Base-by-base conservation (phyloP, 2,329 filamentous ascomycete species). In the Diaporthe australafricana region DNA sequence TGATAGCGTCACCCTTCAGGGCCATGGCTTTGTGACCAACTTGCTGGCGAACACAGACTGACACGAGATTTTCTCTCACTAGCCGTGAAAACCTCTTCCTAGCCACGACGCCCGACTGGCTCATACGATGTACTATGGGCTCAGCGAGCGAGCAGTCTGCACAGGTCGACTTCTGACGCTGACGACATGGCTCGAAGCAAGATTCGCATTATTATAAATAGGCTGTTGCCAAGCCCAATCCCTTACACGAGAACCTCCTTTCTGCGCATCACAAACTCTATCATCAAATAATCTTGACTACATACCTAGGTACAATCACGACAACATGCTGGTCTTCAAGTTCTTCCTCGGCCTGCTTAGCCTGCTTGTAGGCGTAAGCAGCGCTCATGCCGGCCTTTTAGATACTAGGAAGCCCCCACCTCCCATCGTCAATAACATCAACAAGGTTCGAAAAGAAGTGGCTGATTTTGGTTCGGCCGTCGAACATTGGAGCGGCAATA, bases 401-500 rank as follows among this genome's bases (percentile, higher is more conserved):
- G n/a, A 20, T 30, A 2, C 57, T 32, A 14, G 4, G 9, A 7
- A 5, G 5, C 7, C 22, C 14, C 22, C 42, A 38, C 45, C 42
- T 38, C 16, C n/a, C 1, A 12, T 65, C 14, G 12, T 38, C 30
- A 6, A 38, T 8, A 70, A 71, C 22, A 78, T 85, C 68, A 72
- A 77, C 55, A 75, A 74, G 35, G 80, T 86, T 74, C 72, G 77
- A 68, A 47, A 75, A 55, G 72, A 78, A 25, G 82, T 82, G 17
- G 65, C 76, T 35, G 75, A 75, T 42, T 80, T 85, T 66, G 79
- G 81, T 69, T 62, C 73, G 38, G 77, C 77, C 53, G 79, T 86
- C 20, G 50, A 77, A 11, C 57, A 71, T 12, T 86, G 83, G 83
- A 72, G 78, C 5, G 83, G 83, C 72, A 78, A 78, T 66, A 73